Conservation (phyloP, 2,329 filamentous ascomycete genomes). For the Alternaria gansuensis region DNA sequence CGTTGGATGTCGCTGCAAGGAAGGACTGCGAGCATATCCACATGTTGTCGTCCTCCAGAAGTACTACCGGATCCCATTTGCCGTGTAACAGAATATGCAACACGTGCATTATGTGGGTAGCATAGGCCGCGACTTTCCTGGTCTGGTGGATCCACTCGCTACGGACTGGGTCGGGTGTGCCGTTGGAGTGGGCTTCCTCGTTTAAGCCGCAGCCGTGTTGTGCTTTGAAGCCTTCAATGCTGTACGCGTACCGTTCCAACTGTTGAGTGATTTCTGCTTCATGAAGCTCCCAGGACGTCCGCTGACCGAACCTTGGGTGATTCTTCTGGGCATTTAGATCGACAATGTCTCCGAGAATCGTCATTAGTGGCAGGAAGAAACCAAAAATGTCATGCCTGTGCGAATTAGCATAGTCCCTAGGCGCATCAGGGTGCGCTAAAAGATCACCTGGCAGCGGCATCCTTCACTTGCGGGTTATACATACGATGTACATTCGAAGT, state of each 20-base stretch:
- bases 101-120: conserved; percentile 93
- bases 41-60: conserved; percentile 88
- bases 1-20: conserved; percentile 84
- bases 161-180: conserved; percentile 50
- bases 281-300: conserved; percentile 78
- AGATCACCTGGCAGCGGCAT: background rate
- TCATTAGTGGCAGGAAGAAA: conserved; percentile 91
- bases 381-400: conserved; percentile 80
- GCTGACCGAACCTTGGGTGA: conserved; percentile 82
- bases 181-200: conserved; percentile 49
- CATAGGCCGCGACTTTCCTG: conserved; percentile 85
- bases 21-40: conserved; percentile 93
- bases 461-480: conserved; percentile 8
- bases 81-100: conserved; percentile 87
- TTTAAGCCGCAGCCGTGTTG: conserved; percentile 54
- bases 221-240: conserved; percentile 71
- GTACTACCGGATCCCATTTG: conserved; percentile 92
- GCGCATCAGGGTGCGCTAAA: background rate
- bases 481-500: conserved; percentile 78
- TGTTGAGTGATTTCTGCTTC: conserved; percentile 81
- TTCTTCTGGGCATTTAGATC: conserved; percentile 89
- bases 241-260: conserved; percentile 81
- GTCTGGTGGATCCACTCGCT: conserved; percentile 85
- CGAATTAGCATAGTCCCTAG: conserved; percentile 12
- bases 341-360: conserved; percentile 89